A percentile compares a stretch with the other conserved stretches of the same genome.
Conservation (phyloP, 2,329 filamentous ascomycete genomes). For the Verticillium isaacii region DNA sequence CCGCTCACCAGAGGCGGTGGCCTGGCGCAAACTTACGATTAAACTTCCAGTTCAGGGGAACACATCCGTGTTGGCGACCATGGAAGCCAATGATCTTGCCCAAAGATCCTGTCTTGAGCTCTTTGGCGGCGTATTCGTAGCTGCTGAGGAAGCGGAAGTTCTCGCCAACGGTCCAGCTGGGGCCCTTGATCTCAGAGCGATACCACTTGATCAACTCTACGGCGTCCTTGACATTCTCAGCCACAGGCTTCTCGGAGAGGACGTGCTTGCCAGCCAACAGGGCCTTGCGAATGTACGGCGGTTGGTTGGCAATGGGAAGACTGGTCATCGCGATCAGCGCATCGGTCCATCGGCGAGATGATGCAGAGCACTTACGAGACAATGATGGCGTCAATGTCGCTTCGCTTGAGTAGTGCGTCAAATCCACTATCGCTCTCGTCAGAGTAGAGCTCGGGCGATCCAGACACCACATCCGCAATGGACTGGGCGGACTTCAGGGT, state of each 20-base stretch:
- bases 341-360: background rate
- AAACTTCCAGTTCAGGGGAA: background rate
- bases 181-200: constrained; percentile 18
- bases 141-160: constrained; percentile 64
- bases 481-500: constrained; percentile 50
- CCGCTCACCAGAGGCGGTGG: background rate
- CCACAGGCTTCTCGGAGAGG: constrained; percentile 48
- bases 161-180: constrained; percentile 61
- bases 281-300: constrained; percentile 48
- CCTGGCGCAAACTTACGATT: background rate
- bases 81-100: constrained; percentile 37
- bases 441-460: background rate
- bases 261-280: constrained; percentile 49
- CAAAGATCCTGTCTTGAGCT: constrained; percentile 35
- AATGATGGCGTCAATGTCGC: background rate
- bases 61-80: constrained; percentile 5
- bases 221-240: constrained; percentile 40
- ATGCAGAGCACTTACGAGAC: background rate
- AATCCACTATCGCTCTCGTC: background rate
- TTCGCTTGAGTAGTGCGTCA: background rate
- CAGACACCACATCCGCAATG: constrained; percentile 19
- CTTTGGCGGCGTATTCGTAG: constrained; percentile 40
- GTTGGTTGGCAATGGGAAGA: constrained; percentile 59
- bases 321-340: background rate
- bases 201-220: constrained; percentile 33